Evolutionary conservation across 179 eudicot genomes (phyloP), one percentile per base, ranked within the genome.

Genomic region (Monotropa hypopitys): DNA sequence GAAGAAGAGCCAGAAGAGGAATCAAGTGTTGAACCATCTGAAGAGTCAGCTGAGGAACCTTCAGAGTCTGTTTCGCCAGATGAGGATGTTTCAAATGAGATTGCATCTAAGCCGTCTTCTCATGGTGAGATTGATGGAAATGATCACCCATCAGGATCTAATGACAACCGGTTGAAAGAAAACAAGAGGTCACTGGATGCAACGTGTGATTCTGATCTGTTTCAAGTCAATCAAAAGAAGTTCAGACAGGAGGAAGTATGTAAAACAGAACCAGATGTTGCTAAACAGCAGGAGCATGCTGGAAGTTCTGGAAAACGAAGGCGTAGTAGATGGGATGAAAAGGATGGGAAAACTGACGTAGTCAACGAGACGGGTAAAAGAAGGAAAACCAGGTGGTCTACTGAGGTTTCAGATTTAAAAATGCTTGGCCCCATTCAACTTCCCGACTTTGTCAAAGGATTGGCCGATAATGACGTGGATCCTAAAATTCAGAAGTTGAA

Each of bases 321-420:
- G 50, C 73, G 50, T 32, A 78, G 56, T 43, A 78, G 80, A 73
- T 78, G 80, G 80, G 80, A 78, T 40, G 69, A 77, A 77, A 67
- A 54, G 18, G 80, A 38, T 62, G 73, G 53, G 38, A 67, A 74
- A 54, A 67, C 16, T 13, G 43, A 45, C 30, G 69, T 42, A 18
- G 67, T 20, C 47, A 70, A 15, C 8, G 15, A 43, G 61, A 32
- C 72, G 10, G 28, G 56, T 66, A 74, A 79, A 74, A 65, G 72
- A 66, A 79, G 78, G 70, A 79, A 79, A 79, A 74, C 74, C 50
- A 79, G 82, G 74, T 79, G 82, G 82, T 67, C 26, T 54, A 67
- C 45, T 9, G 78, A 74, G 56, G 38, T 42, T 18, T 42, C 69
- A 32, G 67, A 66, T 54, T 51, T 65, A 43, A 74, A 79, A 50